These are phyloP conservation scores for Suhomyces taliae DNA, from an alignment of 1,139 yeast species.

Conservation along the genomic window DNA sequence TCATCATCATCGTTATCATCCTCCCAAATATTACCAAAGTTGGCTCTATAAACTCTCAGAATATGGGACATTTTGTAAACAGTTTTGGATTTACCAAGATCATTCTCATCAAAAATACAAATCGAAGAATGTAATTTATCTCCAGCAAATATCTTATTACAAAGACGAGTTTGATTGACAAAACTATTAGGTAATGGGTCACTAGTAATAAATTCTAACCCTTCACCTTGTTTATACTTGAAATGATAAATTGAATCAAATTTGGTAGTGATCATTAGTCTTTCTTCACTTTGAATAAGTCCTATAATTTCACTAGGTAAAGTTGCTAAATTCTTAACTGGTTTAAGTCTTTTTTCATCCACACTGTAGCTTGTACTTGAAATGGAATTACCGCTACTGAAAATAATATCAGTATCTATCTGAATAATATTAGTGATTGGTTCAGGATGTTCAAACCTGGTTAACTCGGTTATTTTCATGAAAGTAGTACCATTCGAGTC, in stretches of 20 bases:
- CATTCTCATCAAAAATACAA: constrained; percentile 23
- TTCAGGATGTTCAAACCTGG: constrained; percentile 33
- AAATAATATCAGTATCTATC: constrained; percentile 33
- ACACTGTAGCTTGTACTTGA: constrained; percentile 41
- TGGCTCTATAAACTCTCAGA: constrained; percentile 40
- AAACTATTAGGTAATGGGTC: constrained; percentile 41
- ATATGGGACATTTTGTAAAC: constrained; percentile 36
- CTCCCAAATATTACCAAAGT: constrained; percentile 38
- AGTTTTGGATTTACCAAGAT: constrained; percentile 7
- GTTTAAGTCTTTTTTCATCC: constrained; percentile 37
- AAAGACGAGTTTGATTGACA: constrained; percentile 37
- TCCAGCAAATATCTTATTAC: constrained; percentile 32
- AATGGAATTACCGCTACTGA: constrained; percentile 34
- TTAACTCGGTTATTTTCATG: constrained; percentile 34
- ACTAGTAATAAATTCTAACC: constrained; percentile 20
- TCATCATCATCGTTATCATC: not conserved
- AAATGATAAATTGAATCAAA: constrained; percentile 41
- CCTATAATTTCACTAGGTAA: constrained; percentile 41
- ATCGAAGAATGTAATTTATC: constrained; percentile 46
- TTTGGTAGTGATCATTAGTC: constrained; percentile 35
- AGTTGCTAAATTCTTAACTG: constrained; percentile 24
- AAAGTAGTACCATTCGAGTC: constrained; percentile 15
- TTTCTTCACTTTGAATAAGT: constrained; percentile 23
- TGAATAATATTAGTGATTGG: constrained; percentile 44
- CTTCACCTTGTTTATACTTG: constrained; percentile 14